Conservation (phyloP, 208 protist genomes). For the Zelonia costaricensis region DNA sequence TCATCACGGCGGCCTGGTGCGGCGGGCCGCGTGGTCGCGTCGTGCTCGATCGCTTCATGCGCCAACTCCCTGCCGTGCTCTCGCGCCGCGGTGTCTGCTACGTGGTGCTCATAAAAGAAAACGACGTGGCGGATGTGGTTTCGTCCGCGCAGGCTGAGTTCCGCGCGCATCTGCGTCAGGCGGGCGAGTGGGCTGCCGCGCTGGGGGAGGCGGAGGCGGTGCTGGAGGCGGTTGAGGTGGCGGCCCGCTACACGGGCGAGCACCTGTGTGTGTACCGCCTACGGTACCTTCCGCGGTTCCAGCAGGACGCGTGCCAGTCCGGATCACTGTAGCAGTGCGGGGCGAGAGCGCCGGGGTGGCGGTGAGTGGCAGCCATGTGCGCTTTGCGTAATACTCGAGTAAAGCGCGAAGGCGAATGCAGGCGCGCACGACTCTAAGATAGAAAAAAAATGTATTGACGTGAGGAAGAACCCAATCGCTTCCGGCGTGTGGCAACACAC, state of each 20-base stretch:
- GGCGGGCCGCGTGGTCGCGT: slow-evolving; percentile 81
- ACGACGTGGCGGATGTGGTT: slow-evolving; percentile 70
- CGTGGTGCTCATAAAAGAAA: slow-evolving; percentile 81
- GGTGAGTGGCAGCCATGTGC: too few species aligned
- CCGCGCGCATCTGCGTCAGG: slow-evolving; percentile 22
- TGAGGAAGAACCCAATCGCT: too few species aligned
- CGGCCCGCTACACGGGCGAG: slow-evolving; percentile 84
- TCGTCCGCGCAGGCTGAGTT: slow-evolving; percentile 40
- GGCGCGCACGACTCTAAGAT: too few species aligned
- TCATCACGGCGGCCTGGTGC: slow-evolving; percentile 86
- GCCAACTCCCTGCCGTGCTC: slow-evolving; percentile 52
- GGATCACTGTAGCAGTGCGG: too few species aligned
- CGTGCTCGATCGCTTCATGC: slow-evolving; percentile 81
- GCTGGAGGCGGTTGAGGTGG: slow-evolving; percentile 38
- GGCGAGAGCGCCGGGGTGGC: too few species aligned
- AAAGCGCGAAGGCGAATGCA: too few species aligned
- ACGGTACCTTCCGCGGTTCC: slow-evolving; percentile 3
- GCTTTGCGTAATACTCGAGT: too few species aligned
- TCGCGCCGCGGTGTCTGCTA: slow-evolving; percentile 51
- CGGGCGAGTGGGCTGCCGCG: slow-evolving; percentile 1
- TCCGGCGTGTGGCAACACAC: too few species aligned
- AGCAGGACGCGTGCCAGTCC: too few species aligned
- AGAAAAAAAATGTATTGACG: too few species aligned
- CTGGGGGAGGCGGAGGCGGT: slow-evolving; percentile 10
- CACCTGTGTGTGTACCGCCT: slow-evolving; percentile 77